Evolutionary conservation across 768 basidiomycete species (phyloP).

Genomic region (Lentinula sp.): DNA sequence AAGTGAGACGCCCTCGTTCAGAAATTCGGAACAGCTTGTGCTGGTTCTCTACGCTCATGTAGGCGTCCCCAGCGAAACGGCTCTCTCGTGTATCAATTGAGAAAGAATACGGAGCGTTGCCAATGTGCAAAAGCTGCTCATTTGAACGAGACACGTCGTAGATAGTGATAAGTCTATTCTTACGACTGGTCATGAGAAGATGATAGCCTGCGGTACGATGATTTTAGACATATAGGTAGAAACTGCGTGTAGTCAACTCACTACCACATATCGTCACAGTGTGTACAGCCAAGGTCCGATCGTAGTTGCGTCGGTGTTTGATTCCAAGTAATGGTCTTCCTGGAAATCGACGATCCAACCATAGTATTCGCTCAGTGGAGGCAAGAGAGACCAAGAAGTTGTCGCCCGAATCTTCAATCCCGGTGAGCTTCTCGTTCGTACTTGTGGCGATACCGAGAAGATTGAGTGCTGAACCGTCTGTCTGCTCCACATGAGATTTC

Average conservation of each 20-base stretch:
- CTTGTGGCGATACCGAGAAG: constrained; percentile 28
- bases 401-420: constrained; percentile 35
- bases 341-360: constrained; percentile 64
- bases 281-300: constrained; percentile 45
- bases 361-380: constrained; percentile 58
- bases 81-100: neutral
- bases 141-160: constrained; percentile 52
- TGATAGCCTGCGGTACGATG: constrained; percentile 29
- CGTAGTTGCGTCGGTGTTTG: constrained; percentile 54
- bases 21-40: constrained; percentile 35
- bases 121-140: constrained; percentile 36
- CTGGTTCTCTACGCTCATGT: constrained; percentile 19
- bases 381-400: constrained; percentile 46
- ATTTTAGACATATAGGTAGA: neutral
- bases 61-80: constrained; percentile 20
- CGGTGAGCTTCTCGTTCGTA: constrained; percentile 41
- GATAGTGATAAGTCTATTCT: constrained; percentile 51
- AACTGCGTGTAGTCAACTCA: constrained; percentile 11
- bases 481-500: constrained; percentile 18
- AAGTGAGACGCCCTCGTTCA: constrained; percentile 38
- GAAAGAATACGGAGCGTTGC: constrained; percentile 34
- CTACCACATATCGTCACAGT: constrained; percentile 30
- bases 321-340: constrained; percentile 52
- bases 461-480: constrained; percentile 15
- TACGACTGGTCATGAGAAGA: constrained; percentile 55